phyloP scores from a whole-genome alignment of 2,329 filamentous ascomycete species.

The Magnaporthiopsis incrustans region DNA sequence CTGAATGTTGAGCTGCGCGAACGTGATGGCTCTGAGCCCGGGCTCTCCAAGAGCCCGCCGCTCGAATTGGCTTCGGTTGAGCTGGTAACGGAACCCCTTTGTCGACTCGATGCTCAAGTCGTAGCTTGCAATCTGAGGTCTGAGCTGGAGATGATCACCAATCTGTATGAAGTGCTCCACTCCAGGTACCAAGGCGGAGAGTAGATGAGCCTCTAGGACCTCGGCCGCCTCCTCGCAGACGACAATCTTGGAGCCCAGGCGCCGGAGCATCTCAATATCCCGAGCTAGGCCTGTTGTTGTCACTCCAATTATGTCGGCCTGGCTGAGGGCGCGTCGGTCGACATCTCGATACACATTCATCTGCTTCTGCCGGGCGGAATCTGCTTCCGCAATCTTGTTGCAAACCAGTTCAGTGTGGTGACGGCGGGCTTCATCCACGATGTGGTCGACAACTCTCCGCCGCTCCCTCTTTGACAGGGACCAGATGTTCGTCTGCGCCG shows the following conservation, averaged over 20 bases:
- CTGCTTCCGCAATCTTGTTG: slow-evolving; percentile 1
- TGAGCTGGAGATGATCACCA: slow-evolving; percentile 55
- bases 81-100: slow-evolving; percentile 38
- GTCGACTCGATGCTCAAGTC: slow-evolving; percentile 42
- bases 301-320: slow-evolving; percentile 44
- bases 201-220: slow-evolving; percentile 54
- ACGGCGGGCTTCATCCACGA: background rate
- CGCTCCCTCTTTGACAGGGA: slow-evolving; percentile 1
- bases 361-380: slow-evolving; percentile 7
- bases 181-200: slow-evolving; percentile 50
- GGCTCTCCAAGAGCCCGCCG: slow-evolving; percentile 28
- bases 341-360: slow-evolving; percentile 22
- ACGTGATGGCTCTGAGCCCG: slow-evolving; percentile 18
- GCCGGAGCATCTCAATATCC: slow-evolving; percentile 39
- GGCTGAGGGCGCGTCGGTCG: slow-evolving; percentile 27
- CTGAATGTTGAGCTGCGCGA: slow-evolving; percentile 44
- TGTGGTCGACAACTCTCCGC: background rate
- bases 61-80: slow-evolving; percentile 57
- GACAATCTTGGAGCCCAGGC: slow-evolving; percentile 47
- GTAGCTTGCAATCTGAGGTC: slow-evolving; percentile 49
- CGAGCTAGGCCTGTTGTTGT: slow-evolving; percentile 52
- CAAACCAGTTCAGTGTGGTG: slow-evolving; percentile 1
- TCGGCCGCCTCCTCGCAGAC: slow-evolving; percentile 64
- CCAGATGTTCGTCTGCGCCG: slow-evolving; percentile 1
- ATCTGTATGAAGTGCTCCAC: slow-evolving; percentile 56